These are phyloP conservation scores for Emmonsia crescens DNA, from an alignment of 2,329 filamentous ascomycete genomes.

Conservation along the genomic window DNA sequence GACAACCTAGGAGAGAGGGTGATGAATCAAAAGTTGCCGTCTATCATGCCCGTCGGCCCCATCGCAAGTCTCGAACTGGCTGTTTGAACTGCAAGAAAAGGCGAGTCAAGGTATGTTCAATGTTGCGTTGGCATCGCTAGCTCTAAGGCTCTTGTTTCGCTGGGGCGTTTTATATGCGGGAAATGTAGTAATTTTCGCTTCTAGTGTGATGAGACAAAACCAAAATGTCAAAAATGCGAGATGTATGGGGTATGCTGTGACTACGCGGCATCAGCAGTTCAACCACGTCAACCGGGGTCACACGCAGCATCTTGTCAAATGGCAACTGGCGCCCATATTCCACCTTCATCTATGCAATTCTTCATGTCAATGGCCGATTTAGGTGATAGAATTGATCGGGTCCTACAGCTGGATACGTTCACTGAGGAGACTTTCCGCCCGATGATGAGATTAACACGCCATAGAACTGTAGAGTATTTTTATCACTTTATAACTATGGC, in stretches of 20 bases:
- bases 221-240: conserved; percentile 23
- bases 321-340: neutral
- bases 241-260: conserved; percentile 22
- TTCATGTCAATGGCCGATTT: conserved; percentile 10
- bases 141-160: neutral
- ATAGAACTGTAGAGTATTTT: conserved; percentile 16
- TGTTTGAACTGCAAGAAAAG: conserved; percentile 26
- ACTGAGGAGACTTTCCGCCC: neutral
- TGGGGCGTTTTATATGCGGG: neutral
- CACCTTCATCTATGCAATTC: neutral
- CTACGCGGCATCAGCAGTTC: conserved; percentile 13
- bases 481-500: conserved; percentile 21
- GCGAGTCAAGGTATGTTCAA: conserved; percentile 23
- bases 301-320: neutral
- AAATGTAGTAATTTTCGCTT: neutral
- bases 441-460: conserved; percentile 1
- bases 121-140: neutral
- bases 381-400: conserved; percentile 14
- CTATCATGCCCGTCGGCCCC: conserved; percentile 22
- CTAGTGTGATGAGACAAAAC: conserved; percentile 28
- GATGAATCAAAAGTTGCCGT: conserved; percentile 9
- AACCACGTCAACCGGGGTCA: neutral
- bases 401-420: conserved; percentile 13
- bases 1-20: neutral
- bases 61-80: conserved; percentile 27